phyloP scores from a whole-genome alignment of 2,329 filamentous ascomycete genomes.

The Penicillium griseofulvum region DNA sequence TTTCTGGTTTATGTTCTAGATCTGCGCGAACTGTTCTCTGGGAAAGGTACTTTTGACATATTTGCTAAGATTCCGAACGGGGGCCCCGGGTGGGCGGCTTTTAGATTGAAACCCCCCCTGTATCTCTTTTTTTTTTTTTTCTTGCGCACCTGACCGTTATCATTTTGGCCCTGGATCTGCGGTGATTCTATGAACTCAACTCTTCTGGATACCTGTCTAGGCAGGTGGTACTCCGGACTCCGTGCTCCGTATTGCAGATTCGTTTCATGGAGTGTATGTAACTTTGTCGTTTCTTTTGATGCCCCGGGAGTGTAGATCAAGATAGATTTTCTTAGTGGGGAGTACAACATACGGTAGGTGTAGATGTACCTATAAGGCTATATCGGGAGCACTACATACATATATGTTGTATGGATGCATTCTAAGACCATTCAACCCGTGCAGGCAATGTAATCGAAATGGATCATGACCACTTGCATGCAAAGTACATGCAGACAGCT shows the following conservation, averaged over 20 bases:
- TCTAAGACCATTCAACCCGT: background rate
- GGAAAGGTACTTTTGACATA: constrained; percentile 5
- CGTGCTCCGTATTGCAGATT: too few species aligned
- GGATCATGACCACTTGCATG: constrained; percentile 1
- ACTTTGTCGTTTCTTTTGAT: background rate
- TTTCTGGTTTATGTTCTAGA: background rate
- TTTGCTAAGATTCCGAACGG: background rate
- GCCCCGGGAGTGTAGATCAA: background rate
- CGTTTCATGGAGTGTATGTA: background rate
- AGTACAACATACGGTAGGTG: background rate
- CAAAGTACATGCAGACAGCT: background rate
- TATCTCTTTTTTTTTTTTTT: background rate
- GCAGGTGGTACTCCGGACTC: background rate
- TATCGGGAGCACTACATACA: background rate
- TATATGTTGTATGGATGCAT: background rate
- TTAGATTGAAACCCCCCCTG: background rate
- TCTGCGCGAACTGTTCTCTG: constrained; percentile 3
- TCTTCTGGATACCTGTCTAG: background rate
- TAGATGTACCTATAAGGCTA: background rate
- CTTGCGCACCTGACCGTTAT: constrained; percentile 2
- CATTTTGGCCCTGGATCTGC: constrained; percentile 1
- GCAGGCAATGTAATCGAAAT: background rate
- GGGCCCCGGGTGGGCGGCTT: background rate
- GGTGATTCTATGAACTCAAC: background rate
- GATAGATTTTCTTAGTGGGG: background rate